Base-by-base conservation (phyloP, 2,329 filamentous ascomycete species). In the Aspergillus sp. region DNA sequence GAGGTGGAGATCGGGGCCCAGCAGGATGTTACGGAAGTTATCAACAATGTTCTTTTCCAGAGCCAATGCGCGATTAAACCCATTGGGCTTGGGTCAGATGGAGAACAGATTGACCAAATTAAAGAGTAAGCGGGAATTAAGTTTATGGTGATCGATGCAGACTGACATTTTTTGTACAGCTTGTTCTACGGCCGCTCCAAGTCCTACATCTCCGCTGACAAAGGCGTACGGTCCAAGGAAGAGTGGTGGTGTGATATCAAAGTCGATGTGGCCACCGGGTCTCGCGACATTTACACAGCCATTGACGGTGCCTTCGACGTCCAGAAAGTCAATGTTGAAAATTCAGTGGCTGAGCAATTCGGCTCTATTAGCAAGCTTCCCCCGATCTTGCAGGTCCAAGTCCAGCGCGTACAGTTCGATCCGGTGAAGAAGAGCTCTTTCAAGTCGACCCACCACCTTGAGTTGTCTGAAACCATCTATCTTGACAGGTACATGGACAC, bases 21-120 rank as follows among this genome's bases (percentile, higher is more conserved):
- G 60, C 90, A 98, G 68, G 93, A 98, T 67, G 91, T 96, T 5
- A 90, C 90, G 9, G 93, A 98, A 66, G 91, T 96, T 37, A 90
- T 96, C 71, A 89, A 89, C 46, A 93, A 91, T 57, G 87, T 95
- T 27, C 81, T 96, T 46, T 90, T 91, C 59, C 86, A 93, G 40
- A 74, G 96, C n/a, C 87, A 93, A 58, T 90, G 88, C 41, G 90
- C 91, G 2, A 90, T 97, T 59, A 83, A 78, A 45, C 79, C 88
- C 5, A 77, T 77, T n/a, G 78, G 77, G 4, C 71, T 79, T 30
- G 81, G 88, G 45, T 69, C 76, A 6, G 78, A 83, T 36, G 86
- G 85, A 3, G 85, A 94, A 51, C 91, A 96, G 64, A 70, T 83
- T 13, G 93, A 97, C 61, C 76, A 81, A 44, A 81, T 95, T 49